phyloP scores from a whole-genome alignment of 208 protist species.

The Trypanosoma platydactyli region DNA sequence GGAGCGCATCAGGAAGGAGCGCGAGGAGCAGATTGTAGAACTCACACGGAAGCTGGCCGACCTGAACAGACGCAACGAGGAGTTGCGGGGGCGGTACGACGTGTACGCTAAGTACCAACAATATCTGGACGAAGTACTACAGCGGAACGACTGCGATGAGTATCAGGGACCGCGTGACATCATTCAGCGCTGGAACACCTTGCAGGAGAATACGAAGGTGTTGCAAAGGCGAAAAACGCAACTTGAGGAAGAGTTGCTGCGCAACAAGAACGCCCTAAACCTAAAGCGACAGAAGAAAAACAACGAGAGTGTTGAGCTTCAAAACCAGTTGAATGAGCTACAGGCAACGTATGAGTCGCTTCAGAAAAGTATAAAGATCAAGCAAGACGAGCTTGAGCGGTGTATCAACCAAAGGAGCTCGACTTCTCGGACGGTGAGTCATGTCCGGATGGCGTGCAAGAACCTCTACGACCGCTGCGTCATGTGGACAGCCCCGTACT shows the following conservation, averaged over 20 bases:
- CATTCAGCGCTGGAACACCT: constrained; percentile 88
- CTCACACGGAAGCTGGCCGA: constrained; percentile 53
- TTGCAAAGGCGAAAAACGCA: constrained; percentile 90
- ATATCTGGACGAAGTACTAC: constrained; percentile 90
- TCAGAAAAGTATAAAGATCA: constrained; percentile 87
- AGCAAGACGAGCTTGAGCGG: constrained; percentile 89
- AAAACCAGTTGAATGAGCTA: constrained; percentile 89
- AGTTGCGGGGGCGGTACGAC: constrained; percentile 56
- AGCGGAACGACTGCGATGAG: constrained; percentile 89
- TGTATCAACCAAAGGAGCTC: constrained; percentile 86
- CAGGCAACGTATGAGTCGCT: constrained; percentile 82
- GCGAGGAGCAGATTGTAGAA: constrained; percentile 78
- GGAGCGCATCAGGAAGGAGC: constrained; percentile 82
- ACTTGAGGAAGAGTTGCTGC: constrained; percentile 88
- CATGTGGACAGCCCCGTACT: constrained; percentile 72
- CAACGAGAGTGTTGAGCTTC: constrained; percentile 86
- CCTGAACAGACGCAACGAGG: constrained; percentile 62
- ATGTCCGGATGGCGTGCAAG: constrained; percentile 89
- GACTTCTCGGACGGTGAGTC: constrained; percentile 87
- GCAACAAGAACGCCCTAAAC: constrained; percentile 85
- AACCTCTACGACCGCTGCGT: constrained; percentile 91
- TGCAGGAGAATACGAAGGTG: constrained; percentile 91
- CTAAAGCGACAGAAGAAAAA: constrained; percentile 77
- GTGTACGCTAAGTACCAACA: constrained; percentile 81
- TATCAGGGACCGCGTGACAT: constrained; percentile 91